Evolutionary conservation across 192 early-diverging fungal genomes (phyloP).

Genomic region (Coemansia sp.): DNA sequence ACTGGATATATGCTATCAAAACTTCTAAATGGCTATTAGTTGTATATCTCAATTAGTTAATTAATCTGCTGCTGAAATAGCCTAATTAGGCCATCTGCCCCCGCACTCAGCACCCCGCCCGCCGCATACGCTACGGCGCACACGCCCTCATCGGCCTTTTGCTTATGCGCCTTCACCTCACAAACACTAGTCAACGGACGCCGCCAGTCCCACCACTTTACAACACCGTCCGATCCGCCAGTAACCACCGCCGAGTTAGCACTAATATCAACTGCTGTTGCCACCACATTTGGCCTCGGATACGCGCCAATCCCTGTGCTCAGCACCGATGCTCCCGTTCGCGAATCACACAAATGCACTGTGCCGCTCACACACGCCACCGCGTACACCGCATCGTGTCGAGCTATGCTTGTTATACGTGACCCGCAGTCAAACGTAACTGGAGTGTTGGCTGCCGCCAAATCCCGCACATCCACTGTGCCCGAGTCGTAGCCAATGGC

Average conservation of each 20-base stretch:
- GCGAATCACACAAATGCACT: slow-evolving; percentile 30
- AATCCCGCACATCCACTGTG: slow-evolving; percentile 1
- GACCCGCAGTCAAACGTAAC: neutral
- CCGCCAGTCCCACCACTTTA: slow-evolving; percentile 53
- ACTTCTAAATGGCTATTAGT: too few species aligned
- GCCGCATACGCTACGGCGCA: slow-evolving; percentile 9
- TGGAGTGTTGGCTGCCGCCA: neutral
- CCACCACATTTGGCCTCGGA: slow-evolving; percentile 2
- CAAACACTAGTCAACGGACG: slow-evolving; percentile 6
- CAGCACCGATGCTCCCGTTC: slow-evolving; percentile 4
- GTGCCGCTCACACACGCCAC: slow-evolving; percentile 23
- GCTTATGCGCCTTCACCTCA: slow-evolving; percentile 20
- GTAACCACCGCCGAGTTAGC: slow-evolving; percentile 9
- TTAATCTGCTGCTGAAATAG: slow-evolving; percentile 9
- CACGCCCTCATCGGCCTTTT: slow-evolving; percentile 50
- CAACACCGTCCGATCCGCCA: slow-evolving; percentile 39
- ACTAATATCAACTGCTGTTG: slow-evolving; percentile 17
- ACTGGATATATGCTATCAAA: too few species aligned
- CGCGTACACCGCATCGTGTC: slow-evolving; percentile 7
- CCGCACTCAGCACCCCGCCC: slow-evolving; percentile 24
- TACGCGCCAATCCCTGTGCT: slow-evolving; percentile 7
- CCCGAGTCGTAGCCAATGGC: slow-evolving; percentile 11
- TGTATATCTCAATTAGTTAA: too few species aligned
- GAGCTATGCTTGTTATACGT: slow-evolving; percentile 8
- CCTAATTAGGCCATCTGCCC: slow-evolving; percentile 24